Conservation (phyloP, 2,329 filamentous ascomycete species). For the Drechslerella coelobrocha region DNA sequence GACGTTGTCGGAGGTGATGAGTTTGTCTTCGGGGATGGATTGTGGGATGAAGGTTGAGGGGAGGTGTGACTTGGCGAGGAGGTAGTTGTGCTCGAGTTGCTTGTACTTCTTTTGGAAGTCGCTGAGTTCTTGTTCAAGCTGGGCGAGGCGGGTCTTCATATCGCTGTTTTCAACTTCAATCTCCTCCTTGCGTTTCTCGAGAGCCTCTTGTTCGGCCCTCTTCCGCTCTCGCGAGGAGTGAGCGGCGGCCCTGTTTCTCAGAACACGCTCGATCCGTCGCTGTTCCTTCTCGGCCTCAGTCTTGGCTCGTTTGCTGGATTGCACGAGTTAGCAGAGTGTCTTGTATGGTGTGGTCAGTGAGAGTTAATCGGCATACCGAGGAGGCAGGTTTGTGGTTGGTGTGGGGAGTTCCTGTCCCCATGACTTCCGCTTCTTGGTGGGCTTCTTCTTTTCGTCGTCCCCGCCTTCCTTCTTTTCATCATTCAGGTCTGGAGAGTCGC, state of each 20-base stretch:
- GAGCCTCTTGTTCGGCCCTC: slow-evolving; percentile 83
- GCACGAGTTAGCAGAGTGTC: slow-evolving; percentile 54
- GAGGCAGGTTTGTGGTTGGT: slow-evolving; percentile 94
- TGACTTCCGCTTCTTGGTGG: slow-evolving; percentile 91
- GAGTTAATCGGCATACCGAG: slow-evolving; percentile 67
- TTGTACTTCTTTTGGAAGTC: slow-evolving; percentile 63
- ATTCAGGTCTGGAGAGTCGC: slow-evolving; percentile 1
- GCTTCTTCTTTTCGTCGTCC: slow-evolving; percentile 68
- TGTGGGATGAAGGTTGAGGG: slow-evolving; percentile 43
- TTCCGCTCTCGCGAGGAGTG: slow-evolving; percentile 97
- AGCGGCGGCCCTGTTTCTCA: slow-evolving; percentile 92
- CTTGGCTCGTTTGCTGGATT: slow-evolving; percentile 86
- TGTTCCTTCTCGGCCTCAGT: slow-evolving; percentile 99
- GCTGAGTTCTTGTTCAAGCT: slow-evolving; percentile 66
- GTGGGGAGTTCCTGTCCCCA: slow-evolving; percentile 97
- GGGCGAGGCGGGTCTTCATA: slow-evolving; percentile 69
- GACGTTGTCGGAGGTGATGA: slow-evolving; percentile 41
- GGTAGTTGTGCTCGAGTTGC: slow-evolving; percentile 58
- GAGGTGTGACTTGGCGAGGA: slow-evolving; percentile 50
- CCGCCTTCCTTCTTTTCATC: slow-evolving; percentile 20
- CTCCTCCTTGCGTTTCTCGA: slow-evolving; percentile 70
- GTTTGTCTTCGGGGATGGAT: slow-evolving; percentile 44
- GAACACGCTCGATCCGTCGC: slow-evolving; percentile 92
- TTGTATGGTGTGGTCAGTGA: slow-evolving; percentile 15
- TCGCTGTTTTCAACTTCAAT: slow-evolving; percentile 76